Conservation (phyloP, 2,329 filamentous ascomycete genomes). For the Arthroderma sp. region DNA sequence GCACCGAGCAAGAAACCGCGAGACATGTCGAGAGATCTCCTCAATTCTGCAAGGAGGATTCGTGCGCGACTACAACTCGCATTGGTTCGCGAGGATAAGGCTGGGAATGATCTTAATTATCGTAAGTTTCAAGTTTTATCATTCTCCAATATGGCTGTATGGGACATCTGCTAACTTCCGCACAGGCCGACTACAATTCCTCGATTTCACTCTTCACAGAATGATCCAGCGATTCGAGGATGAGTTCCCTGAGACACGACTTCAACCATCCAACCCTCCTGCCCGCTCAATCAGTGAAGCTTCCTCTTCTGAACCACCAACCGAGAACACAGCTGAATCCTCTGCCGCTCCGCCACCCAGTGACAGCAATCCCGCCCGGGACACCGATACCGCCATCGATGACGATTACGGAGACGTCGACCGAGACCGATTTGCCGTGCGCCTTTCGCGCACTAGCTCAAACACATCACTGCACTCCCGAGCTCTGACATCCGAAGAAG, state of each 20-base stretch:
- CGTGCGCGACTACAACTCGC: conserved; percentile 70
- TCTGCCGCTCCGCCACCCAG: conserved; percentile 17
- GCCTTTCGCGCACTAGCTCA: conserved; percentile 47
- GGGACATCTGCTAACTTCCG: conserved; percentile 14
- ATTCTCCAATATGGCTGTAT: background rate
- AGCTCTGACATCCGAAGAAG: conserved; percentile 54
- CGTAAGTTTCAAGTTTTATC: conserved; percentile 41
- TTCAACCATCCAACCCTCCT: conserved; percentile 20
- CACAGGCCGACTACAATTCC: conserved; percentile 64
- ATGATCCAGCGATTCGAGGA: conserved; percentile 95
- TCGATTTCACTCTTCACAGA: conserved; percentile 73
- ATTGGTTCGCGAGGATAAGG: conserved; percentile 57
- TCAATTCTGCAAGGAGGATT: conserved; percentile 81
- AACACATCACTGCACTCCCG: conserved; percentile 56
- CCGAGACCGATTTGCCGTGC: conserved; percentile 28
- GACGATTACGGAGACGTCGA: conserved; percentile 33
- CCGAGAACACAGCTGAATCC: conserved; percentile 7
- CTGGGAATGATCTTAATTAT: conserved; percentile 62
- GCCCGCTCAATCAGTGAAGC: conserved; percentile 17
- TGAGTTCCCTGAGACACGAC: conserved; percentile 81
- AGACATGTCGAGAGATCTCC: conserved; percentile 83
- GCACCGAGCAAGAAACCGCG: conserved; percentile 56
- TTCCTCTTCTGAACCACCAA: conserved; percentile 1
- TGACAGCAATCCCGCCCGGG: conserved; percentile 28
- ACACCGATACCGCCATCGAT: conserved; percentile 22